Base-by-base conservation (phyloP, 2,329 filamentous ascomycete genomes). In the Scleromitrula shiraiana region DNA sequence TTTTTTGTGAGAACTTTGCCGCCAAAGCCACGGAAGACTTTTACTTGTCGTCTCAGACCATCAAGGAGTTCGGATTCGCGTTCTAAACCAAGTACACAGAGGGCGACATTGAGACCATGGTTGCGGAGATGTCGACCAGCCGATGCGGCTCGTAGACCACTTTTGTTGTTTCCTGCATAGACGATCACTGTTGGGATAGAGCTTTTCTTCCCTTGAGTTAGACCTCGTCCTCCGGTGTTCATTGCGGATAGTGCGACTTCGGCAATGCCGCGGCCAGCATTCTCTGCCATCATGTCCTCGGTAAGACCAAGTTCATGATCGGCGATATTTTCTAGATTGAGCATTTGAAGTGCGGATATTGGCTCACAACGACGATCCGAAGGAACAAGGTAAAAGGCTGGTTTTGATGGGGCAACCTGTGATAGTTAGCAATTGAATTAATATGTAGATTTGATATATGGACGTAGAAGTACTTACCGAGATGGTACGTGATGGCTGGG, bases 161-260 rank as follows among this genome's bases (percentile, higher is more conserved):
- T 89, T 56, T 88, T 88, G 66, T 95, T 91, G 65, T 96, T 97
- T n/a, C 93, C 91, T 0, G 88, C 90, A n/a, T 97, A 74, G 6
- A 97, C 79, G 19, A 95, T 80, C n/a, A 63, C 58, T 12, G 57
- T 63, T n/a, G 58, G 52, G 7, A 62, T 45, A 68, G 41, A 70
- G 67, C 42, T 68, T 63, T 12, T 68, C 62, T 62, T 62, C 24
- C 52, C 54, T 48, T 60, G 54, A 6, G 50, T 59, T 71, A 47
- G 62, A 54, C 23, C 67, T 43, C 53, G 49, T 26, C 40, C 59
- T 30, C 52, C 65, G 38, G 59, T 64, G 63, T 74, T 73, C 38
- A 94, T 70, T 9, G 87, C 78, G 41, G 73, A 75, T 46, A 94
- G 73, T 0, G 88, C 83, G 23, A 90, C 84, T 67, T 95, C 85